These are phyloP conservation scores for Ilyonectria sp. DNA, from an alignment of 2,329 filamentous ascomycete genomes.

Conservation along the genomic window DNA sequence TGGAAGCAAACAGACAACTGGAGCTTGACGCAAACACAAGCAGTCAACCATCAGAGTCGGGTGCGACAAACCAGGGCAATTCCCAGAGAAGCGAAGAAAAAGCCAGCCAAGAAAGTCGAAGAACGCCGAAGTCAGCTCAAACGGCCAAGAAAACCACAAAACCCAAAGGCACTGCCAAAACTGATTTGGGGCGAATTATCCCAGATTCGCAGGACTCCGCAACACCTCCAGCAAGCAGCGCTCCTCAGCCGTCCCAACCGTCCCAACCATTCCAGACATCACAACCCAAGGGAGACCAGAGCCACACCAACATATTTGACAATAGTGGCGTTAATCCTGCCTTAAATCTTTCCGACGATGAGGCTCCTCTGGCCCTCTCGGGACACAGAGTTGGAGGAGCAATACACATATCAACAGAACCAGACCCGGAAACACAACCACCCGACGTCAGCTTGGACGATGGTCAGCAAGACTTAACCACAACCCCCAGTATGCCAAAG, in stretches of 20 bases:
- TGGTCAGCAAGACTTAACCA: background rate
- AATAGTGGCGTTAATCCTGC: constrained; percentile 21
- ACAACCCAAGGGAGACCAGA: background rate
- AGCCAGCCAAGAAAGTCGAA: background rate
- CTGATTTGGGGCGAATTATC: constrained; percentile 34
- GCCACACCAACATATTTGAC: background rate
- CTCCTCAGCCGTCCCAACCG: constrained; percentile 28
- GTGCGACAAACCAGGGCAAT: constrained; percentile 22
- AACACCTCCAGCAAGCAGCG: constrained; percentile 42
- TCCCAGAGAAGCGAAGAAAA: constrained; percentile 8
- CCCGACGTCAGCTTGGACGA: background rate
- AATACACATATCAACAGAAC: background rate
- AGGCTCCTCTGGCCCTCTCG: constrained; percentile 50
- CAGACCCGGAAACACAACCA: background rate
- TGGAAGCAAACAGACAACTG: constrained; percentile 38
- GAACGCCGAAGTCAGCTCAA: constrained; percentile 5
- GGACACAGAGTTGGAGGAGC: constrained; percentile 22
- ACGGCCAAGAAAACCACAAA: background rate
- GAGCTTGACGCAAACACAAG: constrained; percentile 26
- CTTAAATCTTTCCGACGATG: constrained; percentile 55
- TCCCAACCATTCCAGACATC: constrained; percentile 6
- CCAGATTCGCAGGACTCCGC: constrained; percentile 50
- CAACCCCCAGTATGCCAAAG: background rate
- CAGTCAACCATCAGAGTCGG: constrained; percentile 32
- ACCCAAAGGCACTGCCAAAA: background rate